A percentile compares a stretch with the other conserved stretches of the same genome.
phyloP scores from a whole-genome alignment of 2,329 filamentous ascomycete genomes.

The Ceratocystis ficicola region DNA sequence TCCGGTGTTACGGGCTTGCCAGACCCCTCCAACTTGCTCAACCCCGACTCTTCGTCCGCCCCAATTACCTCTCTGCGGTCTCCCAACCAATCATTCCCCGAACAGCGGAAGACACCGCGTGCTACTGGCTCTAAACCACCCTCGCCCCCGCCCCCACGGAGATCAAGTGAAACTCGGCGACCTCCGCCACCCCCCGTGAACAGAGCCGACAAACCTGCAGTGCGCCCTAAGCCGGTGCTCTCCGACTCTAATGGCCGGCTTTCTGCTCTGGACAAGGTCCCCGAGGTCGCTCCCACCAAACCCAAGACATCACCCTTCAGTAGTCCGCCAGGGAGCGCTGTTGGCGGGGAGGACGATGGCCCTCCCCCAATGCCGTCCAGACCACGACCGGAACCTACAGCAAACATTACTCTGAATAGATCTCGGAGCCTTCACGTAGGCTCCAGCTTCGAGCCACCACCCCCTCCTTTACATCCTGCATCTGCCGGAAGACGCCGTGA shows the following conservation, averaged over 20 bases:
- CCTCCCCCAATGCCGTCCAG: slow-evolving; percentile 27
- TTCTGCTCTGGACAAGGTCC: slow-evolving; percentile 11
- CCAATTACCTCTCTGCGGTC: slow-evolving; percentile 40
- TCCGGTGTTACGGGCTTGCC: slow-evolving; percentile 29
- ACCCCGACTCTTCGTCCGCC: slow-evolving; percentile 35
- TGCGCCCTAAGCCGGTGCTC: slow-evolving; percentile 26
- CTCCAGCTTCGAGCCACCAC: slow-evolving; percentile 20
- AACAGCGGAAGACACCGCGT: slow-evolving; percentile 39
- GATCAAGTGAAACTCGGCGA: slow-evolving; percentile 47
- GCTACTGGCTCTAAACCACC: slow-evolving; percentile 41
- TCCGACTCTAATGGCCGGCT: slow-evolving; percentile 26
- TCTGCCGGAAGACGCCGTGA: slow-evolving; percentile 16
- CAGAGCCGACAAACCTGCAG: slow-evolving; percentile 55
- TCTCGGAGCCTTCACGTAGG: slow-evolving; percentile 21
- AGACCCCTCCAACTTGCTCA: slow-evolving; percentile 31
- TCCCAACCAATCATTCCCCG: slow-evolving; percentile 39
- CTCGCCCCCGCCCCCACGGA: slow-evolving; percentile 51
- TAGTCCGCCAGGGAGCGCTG: slow-evolving; percentile 65
- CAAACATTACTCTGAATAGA: slow-evolving; percentile 20
- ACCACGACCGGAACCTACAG: slow-evolving; percentile 14
- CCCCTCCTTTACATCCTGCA: slow-evolving; percentile 20
- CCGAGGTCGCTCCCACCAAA: slow-evolving; percentile 25
- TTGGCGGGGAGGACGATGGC: slow-evolving; percentile 25
- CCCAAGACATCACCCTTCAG: slow-evolving; percentile 62
- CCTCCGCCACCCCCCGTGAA: slow-evolving; percentile 61